Evolutionary conservation across 2,329 filamentous ascomycete genomes (phyloP), one percentile per base, ranked within the genome.

Genomic region (Botrytis fabae): DNA sequence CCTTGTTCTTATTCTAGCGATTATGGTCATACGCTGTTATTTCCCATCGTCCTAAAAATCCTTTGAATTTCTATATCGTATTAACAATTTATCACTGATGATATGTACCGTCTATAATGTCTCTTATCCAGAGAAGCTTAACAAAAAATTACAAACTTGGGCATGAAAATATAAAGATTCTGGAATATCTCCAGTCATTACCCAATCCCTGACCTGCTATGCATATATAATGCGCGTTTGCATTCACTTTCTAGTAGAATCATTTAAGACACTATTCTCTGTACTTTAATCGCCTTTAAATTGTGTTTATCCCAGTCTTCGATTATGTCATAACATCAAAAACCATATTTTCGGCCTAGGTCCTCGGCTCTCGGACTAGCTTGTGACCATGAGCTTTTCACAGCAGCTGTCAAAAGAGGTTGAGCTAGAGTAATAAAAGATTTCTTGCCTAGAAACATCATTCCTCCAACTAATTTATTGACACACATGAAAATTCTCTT

Each of bases 91-190:
- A 7, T 54, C 12, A n/a, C 12, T 54, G 25, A 54, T 28, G 16
- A n/a, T 3, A n/a, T n/a, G 7, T 54, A 2, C 12, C 16, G 2
- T 54, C 2, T 8, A n/a, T 16, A 54, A 4, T 28, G 0, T 32
- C 32, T 54, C 1, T 2, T 16, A 54, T 28, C 16, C 25, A 54
- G 25, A 28, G 4, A 28, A 12, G n/a, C 14, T n/a, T n/a, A 28
- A 54, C 14, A 54, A 16, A 16, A 2, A 54, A 7, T 28, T 12
- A 16, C 25, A 14, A 16, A 16, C 5, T 16, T n/a, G n/a, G 5
- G 48, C 25, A 28, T 28, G 25, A 54, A 54, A 1, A 1, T 28
- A 54, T 54, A 6, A 28, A 54, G 1, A 28, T 16, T 54, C 14
- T 54, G 16, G 12, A 16, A 16, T 54, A n/a, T 14, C 16, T 14